phyloP scores from a whole-genome alignment of 257 asterid species.

The Echium plantagineum region DNA sequence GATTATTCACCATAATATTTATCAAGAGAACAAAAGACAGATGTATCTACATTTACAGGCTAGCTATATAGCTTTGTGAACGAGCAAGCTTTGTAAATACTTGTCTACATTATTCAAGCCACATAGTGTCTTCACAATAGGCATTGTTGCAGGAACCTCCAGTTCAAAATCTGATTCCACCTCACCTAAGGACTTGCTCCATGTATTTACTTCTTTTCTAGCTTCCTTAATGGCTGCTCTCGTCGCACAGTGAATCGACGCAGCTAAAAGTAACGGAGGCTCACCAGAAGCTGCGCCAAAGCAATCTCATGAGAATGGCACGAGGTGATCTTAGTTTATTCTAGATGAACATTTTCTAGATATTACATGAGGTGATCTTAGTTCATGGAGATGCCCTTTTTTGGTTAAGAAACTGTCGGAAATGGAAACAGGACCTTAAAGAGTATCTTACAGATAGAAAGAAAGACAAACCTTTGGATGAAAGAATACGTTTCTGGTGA shows the following conservation, averaged over 20 bases:
- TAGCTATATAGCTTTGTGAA: background rate
- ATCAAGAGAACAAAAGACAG: too few relatives aligned
- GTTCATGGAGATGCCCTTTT: too few relatives aligned
- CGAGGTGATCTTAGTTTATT: too few relatives aligned
- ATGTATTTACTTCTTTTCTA: constrained; percentile 11
- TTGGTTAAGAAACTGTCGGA: too few relatives aligned
- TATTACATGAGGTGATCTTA: too few relatives aligned
- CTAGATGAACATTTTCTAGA: too few relatives aligned
- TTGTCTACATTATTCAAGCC: constrained; percentile 15
- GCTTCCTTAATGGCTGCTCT: constrained; percentile 16
- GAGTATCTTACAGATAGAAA: background rate
- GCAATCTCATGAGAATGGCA: background rate
- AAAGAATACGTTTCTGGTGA: constrained; percentile 52
- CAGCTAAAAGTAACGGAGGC: constrained; percentile 14
- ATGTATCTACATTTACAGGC: background rate
- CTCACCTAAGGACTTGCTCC: constrained; percentile 1
- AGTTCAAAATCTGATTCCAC: constrained; percentile 8
- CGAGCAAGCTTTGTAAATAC: constrained; percentile 15
- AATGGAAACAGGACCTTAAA: too few relatives aligned
- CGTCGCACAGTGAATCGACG: constrained; percentile 12
- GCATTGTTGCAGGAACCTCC: constrained; percentile 16
- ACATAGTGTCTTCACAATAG: constrained; percentile 15
- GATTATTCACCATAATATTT: too few relatives aligned
- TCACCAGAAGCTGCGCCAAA: constrained; percentile 13
- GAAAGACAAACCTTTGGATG: constrained; percentile 51